phyloP scores from a whole-genome alignment of 257 asterid genomes.

The Solanum arcanum region DNA sequence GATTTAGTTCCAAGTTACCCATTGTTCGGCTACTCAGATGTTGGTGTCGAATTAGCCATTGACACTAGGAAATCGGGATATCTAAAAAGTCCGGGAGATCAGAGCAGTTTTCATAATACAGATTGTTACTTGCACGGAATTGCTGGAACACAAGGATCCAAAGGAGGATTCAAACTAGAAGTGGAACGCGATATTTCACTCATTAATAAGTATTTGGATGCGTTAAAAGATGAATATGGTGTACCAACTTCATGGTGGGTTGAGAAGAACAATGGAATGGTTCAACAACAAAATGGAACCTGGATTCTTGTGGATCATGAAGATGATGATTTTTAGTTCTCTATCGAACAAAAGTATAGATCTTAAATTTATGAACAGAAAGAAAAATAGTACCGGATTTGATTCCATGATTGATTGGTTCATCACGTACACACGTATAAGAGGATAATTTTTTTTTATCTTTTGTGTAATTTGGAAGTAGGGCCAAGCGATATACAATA shows the following conservation, averaged over 20 bases:
- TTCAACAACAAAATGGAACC: constrained; percentile 16
- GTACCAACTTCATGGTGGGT: constrained; percentile 36
- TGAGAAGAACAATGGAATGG: constrained; percentile 34
- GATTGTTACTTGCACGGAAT: constrained; percentile 45
- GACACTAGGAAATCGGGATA: constrained; percentile 20
- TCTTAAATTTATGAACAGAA: background rate
- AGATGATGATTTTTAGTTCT: background rate
- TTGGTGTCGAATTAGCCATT: constrained; percentile 12
- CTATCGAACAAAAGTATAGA: background rate
- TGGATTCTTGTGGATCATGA: constrained; percentile 28
- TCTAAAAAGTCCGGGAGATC: constrained; percentile 16
- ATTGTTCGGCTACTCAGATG: background rate
- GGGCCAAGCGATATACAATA: background rate
- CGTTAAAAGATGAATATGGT: constrained; percentile 17
- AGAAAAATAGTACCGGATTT: background rate
- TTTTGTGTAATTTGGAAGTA: background rate
- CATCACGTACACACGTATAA: background rate
- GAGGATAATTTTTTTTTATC: background rate
- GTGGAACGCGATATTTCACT: constrained; percentile 24
- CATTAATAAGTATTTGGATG: constrained; percentile 20
- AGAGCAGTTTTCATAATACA: constrained; percentile 20
- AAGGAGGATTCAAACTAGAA: constrained; percentile 11
- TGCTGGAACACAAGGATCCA: constrained; percentile 22
- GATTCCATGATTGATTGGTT: background rate
- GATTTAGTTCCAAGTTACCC: constrained; percentile 36